A percentile compares a stretch with the other conserved stretches of the same genome.
Evolutionary conservation across 805 yeast species (phyloP).

Genomic region (Wickerhamomyces xylosicus): DNA sequence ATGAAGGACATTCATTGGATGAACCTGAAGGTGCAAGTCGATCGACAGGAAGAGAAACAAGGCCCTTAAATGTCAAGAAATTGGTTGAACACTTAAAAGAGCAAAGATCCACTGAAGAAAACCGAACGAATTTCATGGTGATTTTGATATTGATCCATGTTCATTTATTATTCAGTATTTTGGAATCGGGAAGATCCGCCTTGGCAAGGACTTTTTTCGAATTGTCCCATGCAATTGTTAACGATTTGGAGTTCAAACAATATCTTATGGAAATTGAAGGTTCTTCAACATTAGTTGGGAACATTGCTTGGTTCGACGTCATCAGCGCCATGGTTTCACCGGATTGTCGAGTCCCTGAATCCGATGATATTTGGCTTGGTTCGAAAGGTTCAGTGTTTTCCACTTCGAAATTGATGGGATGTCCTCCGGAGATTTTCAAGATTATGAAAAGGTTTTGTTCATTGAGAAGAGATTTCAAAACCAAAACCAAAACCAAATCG

Average conservation of each 20-base stretch:
- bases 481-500: conserved; percentile 3
- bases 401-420: conserved; percentile 46
- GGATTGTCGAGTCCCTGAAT: conserved; percentile 44
- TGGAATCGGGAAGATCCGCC: conserved; percentile 46
- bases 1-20: too few relatives aligned
- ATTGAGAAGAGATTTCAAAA: conserved; percentile 21
- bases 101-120: conserved; percentile 21
- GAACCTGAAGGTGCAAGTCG: too few relatives aligned
- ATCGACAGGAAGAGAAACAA: too few relatives aligned
- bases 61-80: conserved; percentile 21
- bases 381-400: conserved; percentile 30
- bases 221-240: conserved; percentile 38
- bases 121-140: conserved; percentile 33
- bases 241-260: conserved; percentile 31
- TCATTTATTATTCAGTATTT: conserved; percentile 40
- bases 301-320: conserved; percentile 53
- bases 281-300: conserved; percentile 36
- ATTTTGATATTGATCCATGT: conserved; percentile 43
- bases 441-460: conserved; percentile 35
- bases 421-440: conserved; percentile 47
- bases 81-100: conserved; percentile 27
- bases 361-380: conserved; percentile 46
- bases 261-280: conserved; percentile 37
- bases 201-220: conserved; percentile 37
- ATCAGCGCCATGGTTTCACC: conserved; percentile 45